Percentiles rank a stretch among this genome's conserved stretches.
phyloP scores from a whole-genome alignment of 2,329 filamentous ascomycete species.

The Cladosporium cucumerinum region DNA sequence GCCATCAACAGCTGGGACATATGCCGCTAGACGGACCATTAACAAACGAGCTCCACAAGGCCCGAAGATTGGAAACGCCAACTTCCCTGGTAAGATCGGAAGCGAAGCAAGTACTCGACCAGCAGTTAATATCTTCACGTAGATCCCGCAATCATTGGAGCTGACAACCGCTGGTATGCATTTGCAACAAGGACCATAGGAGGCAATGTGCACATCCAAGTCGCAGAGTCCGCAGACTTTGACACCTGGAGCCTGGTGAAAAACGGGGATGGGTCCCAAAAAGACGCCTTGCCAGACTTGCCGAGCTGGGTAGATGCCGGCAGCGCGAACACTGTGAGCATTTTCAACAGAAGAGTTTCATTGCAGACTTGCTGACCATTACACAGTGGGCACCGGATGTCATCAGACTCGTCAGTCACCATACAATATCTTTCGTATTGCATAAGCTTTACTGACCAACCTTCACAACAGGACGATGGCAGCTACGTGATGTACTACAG shows the following conservation, averaged over 20 bases:
- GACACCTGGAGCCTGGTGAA: constrained; percentile 48
- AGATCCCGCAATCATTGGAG: constrained; percentile 53
- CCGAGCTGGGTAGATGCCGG: constrained; percentile 52
- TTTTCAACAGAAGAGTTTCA: constrained; percentile 45
- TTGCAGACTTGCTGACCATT: background rate
- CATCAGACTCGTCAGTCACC: constrained; percentile 37
- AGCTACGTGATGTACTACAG: constrained; percentile 32
- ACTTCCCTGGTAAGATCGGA: constrained; percentile 45
- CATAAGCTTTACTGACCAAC: background rate
- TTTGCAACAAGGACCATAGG: constrained; percentile 49
- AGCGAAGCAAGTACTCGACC: background rate
- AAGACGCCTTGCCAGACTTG: constrained; percentile 54
- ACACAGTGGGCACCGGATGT: constrained; percentile 60
- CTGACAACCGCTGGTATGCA: constrained; percentile 54
- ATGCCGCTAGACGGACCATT: background rate
- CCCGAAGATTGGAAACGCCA: constrained; percentile 31
- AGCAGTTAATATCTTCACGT: background rate
- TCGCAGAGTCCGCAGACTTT: constrained; percentile 51
- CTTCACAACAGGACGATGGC: constrained; percentile 20
- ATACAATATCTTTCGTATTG: background rate
- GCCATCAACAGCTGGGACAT: background rate
- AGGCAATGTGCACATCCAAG: constrained; percentile 50
- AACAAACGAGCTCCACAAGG: constrained; percentile 22
- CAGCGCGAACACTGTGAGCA: constrained; percentile 55
- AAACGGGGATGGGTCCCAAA: constrained; percentile 35